Evolutionary conservation across 352 stramenopile genomes (phyloP), one percentile per base, ranked within the genome.

Genomic region (Globisporangium cystogenes): DNA sequence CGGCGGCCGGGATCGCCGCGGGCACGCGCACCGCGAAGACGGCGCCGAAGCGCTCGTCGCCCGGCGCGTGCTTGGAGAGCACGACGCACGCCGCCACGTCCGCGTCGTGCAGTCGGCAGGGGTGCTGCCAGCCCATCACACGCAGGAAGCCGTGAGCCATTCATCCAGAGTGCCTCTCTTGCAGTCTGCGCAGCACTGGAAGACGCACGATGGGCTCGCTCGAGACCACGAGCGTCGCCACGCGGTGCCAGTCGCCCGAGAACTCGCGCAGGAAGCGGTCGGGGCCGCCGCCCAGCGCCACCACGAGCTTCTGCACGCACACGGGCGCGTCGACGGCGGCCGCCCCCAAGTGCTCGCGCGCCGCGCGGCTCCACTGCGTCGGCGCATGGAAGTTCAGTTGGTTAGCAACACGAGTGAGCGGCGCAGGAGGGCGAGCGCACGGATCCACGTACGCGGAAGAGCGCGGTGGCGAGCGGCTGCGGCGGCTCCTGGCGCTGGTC

Each of bases 401-500:
- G 36, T 43, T 44, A 11, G 7, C 18, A 15, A 3, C 0, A 24
- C n/a, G 3, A 24, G 1, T 14, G 15, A 7, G n/a, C n/a, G 26
- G 26, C 26, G 26, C 26, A 29, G 26, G 26, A n/a, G n/a, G n/a
- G n/a, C 14, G 33, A 35, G 33, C 33, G 33, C 2, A 12, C 0
- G 55, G n/a, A n/a, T n/a, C n/a, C n/a, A n/a, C 66, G 51, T 78
- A 89, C 78, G 7, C 79, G 76, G 55, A 90, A 90, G 48, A 85
- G 61, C 35, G 72, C 68, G n/a, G 67, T 52, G 53, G 61, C 59
- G 6, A 64, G 54, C 0, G 55, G 26, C 23, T 60, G 44, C 24
- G 72, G 65, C 0, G 51, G 42, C 10, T 62, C 47, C 7, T 60
- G 54, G 18, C 72, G 64, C 37, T 69, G 66, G 16, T 67, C 65